These are phyloP conservation scores for Ceratocystis harringtonii DNA, from an alignment of 2,329 filamentous ascomycete genomes.

Conservation along the genomic window DNA sequence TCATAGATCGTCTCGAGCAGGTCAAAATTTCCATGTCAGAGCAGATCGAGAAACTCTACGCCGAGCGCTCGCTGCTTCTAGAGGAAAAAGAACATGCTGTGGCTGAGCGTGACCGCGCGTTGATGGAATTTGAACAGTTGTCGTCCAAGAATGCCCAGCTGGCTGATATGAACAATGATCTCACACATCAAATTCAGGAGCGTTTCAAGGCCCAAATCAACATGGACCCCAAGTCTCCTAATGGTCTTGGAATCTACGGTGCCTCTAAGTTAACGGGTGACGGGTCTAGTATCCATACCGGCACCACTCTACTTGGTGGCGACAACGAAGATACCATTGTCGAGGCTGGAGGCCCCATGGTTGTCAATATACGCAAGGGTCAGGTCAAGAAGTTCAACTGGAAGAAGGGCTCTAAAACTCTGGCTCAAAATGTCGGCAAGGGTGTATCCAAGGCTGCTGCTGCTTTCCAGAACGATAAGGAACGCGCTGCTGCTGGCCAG, in stretches of 20 bases:
- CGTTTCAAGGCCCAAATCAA: slow-evolving; percentile 67
- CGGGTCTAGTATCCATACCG: slow-evolving; percentile 37
- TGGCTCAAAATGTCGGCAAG: slow-evolving; percentile 88
- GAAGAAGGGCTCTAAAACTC: slow-evolving; percentile 90
- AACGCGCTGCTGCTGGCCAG: slow-evolving; percentile 36
- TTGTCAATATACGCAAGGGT: slow-evolving; percentile 87
- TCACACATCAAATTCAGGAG: slow-evolving; percentile 87
- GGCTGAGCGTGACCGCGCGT: slow-evolving; percentile 77
- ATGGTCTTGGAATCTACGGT: slow-evolving; percentile 43
- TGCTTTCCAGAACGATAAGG: slow-evolving; percentile 47
- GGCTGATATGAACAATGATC: slow-evolving; percentile 85
- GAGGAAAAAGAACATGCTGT: slow-evolving; percentile 74
- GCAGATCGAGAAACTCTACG: slow-evolving; percentile 44
- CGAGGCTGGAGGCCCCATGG: slow-evolving; percentile 70
- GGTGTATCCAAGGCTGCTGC: slow-evolving; percentile 85
- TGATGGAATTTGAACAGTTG: slow-evolving; percentile 89
- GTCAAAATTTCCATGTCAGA: slow-evolving; percentile 45
- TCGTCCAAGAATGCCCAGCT: slow-evolving; percentile 90
- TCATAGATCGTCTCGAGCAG: slow-evolving; percentile 59
- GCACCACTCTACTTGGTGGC: slow-evolving; percentile 39
- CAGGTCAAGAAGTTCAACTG: slow-evolving; percentile 96
- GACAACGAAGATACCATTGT: slow-evolving; percentile 52
- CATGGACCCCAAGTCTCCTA: slow-evolving; percentile 32
- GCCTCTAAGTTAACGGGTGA: slow-evolving; percentile 36
- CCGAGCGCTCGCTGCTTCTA: slow-evolving; percentile 63